Evolutionary conservation across 805 yeast genomes (phyloP).

Genomic region (Candida wancherniae): DNA sequence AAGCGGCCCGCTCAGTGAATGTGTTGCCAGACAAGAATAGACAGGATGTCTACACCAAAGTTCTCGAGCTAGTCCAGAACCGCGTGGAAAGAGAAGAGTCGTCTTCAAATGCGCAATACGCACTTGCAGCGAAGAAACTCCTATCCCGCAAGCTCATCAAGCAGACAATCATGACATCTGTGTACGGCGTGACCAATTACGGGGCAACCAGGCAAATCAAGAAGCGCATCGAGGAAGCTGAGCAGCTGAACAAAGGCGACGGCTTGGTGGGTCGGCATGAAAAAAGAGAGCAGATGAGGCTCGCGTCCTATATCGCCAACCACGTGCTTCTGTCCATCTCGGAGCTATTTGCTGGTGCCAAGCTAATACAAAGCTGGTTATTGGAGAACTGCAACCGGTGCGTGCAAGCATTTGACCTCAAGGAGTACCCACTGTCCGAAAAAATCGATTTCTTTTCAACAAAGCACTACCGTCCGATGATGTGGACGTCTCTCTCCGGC

Average conservation of each 20-base stretch:
- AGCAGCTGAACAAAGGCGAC: slow-evolving; percentile 6
- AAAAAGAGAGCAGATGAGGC: slow-evolving; percentile 2
- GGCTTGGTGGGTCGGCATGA: no score
- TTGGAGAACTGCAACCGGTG: slow-evolving; percentile 27
- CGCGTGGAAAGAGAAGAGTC: slow-evolving; percentile 10
- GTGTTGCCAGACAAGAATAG: slow-evolving; percentile 20
- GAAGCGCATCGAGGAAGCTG: slow-evolving; percentile 18
- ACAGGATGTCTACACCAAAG: slow-evolving; percentile 33
- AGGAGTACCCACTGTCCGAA: slow-evolving; percentile 6
- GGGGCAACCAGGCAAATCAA: slow-evolving; percentile 36
- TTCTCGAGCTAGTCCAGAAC: slow-evolving; percentile 22
- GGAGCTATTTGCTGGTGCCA: slow-evolving; percentile 31
- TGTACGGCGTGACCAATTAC: slow-evolving; percentile 38
- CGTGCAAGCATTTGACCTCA: slow-evolving; percentile 22
- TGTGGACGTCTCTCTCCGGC: slow-evolving; percentile 40
- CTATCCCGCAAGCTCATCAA: slow-evolving; percentile 33
- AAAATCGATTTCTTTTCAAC: slow-evolving; percentile 19
- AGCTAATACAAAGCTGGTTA: slow-evolving; percentile 34
- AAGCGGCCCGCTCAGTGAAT: slow-evolving; percentile 39
- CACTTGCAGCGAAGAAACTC: slow-evolving; percentile 14
- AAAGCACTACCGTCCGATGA: slow-evolving; percentile 28
- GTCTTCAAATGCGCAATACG: slow-evolving; percentile 8
- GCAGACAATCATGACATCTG: slow-evolving; percentile 43
- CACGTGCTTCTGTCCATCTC: slow-evolving; percentile 13
- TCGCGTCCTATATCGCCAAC: slow-evolving; percentile 11